Conservation (phyloP, 495 filamentous ascomycete genomes). For the Articulospora tetracladia region DNA sequence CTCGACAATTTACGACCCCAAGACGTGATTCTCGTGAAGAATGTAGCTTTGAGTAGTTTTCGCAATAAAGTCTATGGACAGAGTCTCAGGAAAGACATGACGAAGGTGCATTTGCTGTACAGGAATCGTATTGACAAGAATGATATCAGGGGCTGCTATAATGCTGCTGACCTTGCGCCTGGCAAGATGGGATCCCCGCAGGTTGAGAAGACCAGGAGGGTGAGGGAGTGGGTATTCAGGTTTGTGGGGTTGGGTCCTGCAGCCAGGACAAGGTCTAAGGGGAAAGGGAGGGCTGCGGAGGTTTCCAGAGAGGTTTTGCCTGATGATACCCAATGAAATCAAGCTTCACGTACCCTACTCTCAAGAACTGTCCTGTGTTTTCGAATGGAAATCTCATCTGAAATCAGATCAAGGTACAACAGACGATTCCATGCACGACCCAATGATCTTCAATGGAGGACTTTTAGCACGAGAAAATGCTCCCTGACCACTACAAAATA, state of each 20-base stretch:
- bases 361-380: too few species aligned
- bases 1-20: constrained; percentile 54
- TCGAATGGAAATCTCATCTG: too few species aligned
- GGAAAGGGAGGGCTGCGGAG: not conserved
- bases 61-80: constrained; percentile 73
- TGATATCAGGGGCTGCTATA: constrained; percentile 40
- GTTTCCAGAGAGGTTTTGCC: constrained; percentile 31
- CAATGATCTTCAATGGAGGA: too few species aligned
- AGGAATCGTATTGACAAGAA: constrained; percentile 36
- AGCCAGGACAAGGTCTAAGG: not conserved
- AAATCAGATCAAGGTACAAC: too few species aligned
- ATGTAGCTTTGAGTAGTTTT: constrained; percentile 73
- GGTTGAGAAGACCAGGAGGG: constrained; percentile 59
- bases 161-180: constrained; percentile 33
- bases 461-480: too few species aligned
- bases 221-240: constrained; percentile 68
- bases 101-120: constrained; percentile 67
- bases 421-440: too few species aligned
- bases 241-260: constrained; percentile 52
- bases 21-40: constrained; percentile 72
- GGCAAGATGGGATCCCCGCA: constrained; percentile 39
- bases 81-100: constrained; percentile 64
- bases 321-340: constrained; percentile 46
- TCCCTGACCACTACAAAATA: too few species aligned
- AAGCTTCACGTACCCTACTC: too few species aligned